These are phyloP conservation scores for Beauveria pseudobassiana DNA, from an alignment of 2,329 filamentous ascomycete genomes.

Conservation along the genomic window DNA sequence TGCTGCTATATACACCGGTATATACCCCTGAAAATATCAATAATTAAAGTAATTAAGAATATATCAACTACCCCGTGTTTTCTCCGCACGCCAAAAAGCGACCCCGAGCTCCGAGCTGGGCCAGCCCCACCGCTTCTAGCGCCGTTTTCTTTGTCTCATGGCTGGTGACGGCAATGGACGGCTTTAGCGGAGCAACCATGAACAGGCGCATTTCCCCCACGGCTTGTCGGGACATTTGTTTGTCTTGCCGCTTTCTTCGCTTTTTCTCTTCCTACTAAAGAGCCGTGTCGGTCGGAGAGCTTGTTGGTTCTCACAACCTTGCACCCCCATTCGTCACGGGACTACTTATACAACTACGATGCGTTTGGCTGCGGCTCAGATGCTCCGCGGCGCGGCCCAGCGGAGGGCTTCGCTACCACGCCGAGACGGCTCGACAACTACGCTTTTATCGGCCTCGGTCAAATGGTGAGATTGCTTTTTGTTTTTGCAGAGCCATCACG, in stretches of 20 bases:
- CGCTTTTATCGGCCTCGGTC: constrained; percentile 53
- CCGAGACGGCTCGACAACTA: constrained; percentile 42
- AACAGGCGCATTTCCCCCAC: constrained; percentile 15
- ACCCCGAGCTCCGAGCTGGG: neutral
- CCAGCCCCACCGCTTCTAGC: neutral
- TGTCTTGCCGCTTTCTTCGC: neutral
- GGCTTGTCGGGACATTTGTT: constrained; percentile 9
- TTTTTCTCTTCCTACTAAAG: neutral
- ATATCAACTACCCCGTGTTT: neutral
- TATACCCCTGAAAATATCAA: no score
- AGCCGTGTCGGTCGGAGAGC: neutral
- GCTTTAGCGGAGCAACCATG: constrained; percentile 23
- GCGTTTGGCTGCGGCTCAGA: constrained; percentile 7
- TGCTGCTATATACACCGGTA: no score
- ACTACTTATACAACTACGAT: neutral
- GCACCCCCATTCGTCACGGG: no score
- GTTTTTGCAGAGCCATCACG: no score
- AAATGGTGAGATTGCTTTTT: constrained; percentile 41
- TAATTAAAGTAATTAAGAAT: no score
- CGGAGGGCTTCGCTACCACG: constrained; percentile 45
- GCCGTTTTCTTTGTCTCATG: neutral
- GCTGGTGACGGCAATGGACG: constrained; percentile 27
- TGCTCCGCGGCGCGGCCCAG: constrained; percentile 22
- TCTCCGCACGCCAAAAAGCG: neutral
- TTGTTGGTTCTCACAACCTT: neutral